Evolutionary conservation across 352 stramenopile species (phyloP), one percentile per base, ranked within the genome.

Genomic region (Globisporangium solare): DNA sequence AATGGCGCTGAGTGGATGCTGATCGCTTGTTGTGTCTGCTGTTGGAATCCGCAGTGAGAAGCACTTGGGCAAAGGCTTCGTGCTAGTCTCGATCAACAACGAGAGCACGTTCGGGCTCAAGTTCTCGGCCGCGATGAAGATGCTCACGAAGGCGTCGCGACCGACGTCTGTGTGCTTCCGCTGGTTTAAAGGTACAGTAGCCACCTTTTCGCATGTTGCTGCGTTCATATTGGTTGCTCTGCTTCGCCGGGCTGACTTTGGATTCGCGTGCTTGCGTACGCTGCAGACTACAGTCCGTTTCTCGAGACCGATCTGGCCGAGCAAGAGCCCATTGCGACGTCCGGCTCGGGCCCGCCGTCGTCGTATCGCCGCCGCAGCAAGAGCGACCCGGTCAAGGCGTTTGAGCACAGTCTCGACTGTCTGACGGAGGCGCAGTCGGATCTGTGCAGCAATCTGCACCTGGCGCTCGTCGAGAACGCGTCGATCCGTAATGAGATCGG

Each of bases 41-140:
- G 20, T 60, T 68, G 43, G 47, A 56, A 35, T 35, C 13, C 61
- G 63, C 13, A 84, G 72, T 27, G 79, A 86, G 51, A 86, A 82
- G 47, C 67, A 71, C 18, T 49, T 92, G 40, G 64, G 66, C n/a
- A 89, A 86, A 55, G 83, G 83, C 6, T 90, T 88, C 31, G 73
- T 93, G 20, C 59, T 94, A 21, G 70, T 86, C 2, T 80, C 81
- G 7, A 73, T 94, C 54, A 94, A 92, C 66, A 81, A 84, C 35
- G 74, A 91, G 54, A 89, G 79, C 56, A 94, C 81, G 3, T 89
- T 89, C 53, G 79, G 81, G 6, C 54, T 61, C 58, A 63, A 57
- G 18, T 92, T 91, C 58, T 47, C 59, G 1, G 61, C 67, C 12
- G 70, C 88, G 11, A 80, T 88, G 51, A 73, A 74, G 48, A 64